Base-by-base conservation (phyloP, 129 eudicot genomes). In the Arctium lappa region DNA sequence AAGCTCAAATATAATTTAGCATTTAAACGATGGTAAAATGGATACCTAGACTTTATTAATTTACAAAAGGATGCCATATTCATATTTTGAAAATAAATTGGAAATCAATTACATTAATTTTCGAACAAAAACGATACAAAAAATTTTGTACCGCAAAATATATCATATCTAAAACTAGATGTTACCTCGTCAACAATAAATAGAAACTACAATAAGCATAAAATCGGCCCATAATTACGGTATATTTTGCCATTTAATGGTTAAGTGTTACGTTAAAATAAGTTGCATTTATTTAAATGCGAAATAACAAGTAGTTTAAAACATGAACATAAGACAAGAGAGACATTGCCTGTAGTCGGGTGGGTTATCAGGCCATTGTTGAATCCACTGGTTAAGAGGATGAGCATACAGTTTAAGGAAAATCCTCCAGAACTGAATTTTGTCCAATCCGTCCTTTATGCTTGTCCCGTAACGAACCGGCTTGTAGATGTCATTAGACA, bases 381-480 rank as follows among this genome's bases (percentile, higher is more conserved):
- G 63, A 31, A 93, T 44, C 95, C 95, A 93, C 5, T 86, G 84
- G 18, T 86, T 31, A 5, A 93, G 79, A 6, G 97, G 97, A 78
- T 93, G 87, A 4, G 97, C 92, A 89, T 91, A 89, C 34, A 88
- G 97, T 83, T 93, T 89, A 62, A 93, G 97, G 27, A 93, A 91
- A 32, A 89, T 83, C 87, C 97, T 89, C 95, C 97, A 91, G 48
- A 71, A 91, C 65, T 91, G 97, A 69, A 91, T 63, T 78, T 88
- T 89, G 83, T 93, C 95, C 66, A 40, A 56, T 68, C 97, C 97
- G 82, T 93, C 93, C 65, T 82, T 89, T 40, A 93, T 13, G 76
- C 93, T 93, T 15, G 93, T 82, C n/a, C 89, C 88, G 31, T 91
- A 91, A 60, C 95, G 86, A 42, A 89, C 90, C 0, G 97, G 91